Conservation (phyloP, 805 yeast species). For the Metschnikowia dekortorum region DNA sequence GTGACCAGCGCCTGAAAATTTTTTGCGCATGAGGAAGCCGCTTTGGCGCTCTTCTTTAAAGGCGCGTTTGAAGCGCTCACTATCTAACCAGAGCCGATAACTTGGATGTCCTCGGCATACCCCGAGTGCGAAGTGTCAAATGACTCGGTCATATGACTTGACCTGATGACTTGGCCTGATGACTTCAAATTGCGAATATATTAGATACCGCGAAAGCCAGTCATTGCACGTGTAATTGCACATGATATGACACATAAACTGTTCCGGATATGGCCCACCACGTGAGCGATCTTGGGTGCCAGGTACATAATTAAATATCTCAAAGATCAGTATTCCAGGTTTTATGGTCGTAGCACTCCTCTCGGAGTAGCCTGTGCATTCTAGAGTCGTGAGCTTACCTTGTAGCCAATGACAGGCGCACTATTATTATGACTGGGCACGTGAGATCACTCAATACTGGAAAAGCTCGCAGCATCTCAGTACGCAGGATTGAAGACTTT, state of each 20-base stretch:
- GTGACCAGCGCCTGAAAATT: too few species aligned
- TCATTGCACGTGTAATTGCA: neutral
- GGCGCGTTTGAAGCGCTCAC: too few species aligned
- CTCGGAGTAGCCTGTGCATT: neutral
- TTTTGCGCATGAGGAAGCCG: too few species aligned
- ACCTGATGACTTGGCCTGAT: neutral
- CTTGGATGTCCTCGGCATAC: too few species aligned
- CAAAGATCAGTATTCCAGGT: too few species aligned
- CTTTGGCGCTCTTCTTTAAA: too few species aligned
- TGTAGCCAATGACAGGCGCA: slow-evolving; percentile 12
- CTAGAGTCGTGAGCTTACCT: neutral
- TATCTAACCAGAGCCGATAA: too few species aligned
- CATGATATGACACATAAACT: neutral
- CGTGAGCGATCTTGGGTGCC: too few species aligned
- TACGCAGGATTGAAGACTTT: slow-evolving; percentile 8
- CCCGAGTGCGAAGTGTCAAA: too few species aligned
- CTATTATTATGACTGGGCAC: slow-evolving; percentile 15
- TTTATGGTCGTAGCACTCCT: too few species aligned
- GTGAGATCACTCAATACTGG: slow-evolving; percentile 20
- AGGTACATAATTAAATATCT: too few species aligned
- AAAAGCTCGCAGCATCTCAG: slow-evolving; percentile 13
- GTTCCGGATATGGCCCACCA: neutral
- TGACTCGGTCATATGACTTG: neutral
- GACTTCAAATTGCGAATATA: neutral
- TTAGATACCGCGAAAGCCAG: neutral